Percentiles rank a stretch among this genome's conserved stretches.
Evolutionary conservation across 495 filamentous ascomycete species (phyloP).

Genomic region (Sordaria brevicollis): DNA sequence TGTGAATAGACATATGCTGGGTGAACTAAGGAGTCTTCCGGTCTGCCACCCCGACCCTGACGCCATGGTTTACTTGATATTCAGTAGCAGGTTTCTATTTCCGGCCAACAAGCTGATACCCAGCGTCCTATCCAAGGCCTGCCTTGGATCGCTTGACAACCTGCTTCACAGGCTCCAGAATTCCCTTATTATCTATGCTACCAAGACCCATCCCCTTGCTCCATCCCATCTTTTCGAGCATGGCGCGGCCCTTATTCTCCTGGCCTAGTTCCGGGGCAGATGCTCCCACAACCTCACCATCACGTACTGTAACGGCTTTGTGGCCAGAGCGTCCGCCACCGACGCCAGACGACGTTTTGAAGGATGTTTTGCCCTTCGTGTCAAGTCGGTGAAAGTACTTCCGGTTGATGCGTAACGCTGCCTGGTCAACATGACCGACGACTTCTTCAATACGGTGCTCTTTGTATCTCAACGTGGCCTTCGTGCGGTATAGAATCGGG

Average conservation of each 20-base stretch:
- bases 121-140: constrained; percentile 62
- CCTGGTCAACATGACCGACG: constrained; percentile 24
- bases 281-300: constrained; percentile 86
- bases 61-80: too few relatives aligned
- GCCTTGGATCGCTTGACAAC: constrained; percentile 78
- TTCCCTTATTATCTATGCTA: constrained; percentile 73
- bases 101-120: neutral
- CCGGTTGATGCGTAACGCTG: constrained; percentile 30
- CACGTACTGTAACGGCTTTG: constrained; percentile 50
- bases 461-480: constrained; percentile 44
- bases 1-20: too few relatives aligned
- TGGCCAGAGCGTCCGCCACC: constrained; percentile 12
- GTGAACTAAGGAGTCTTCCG: too few relatives aligned
- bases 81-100: neutral
- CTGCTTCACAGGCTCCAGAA: constrained; percentile 75
- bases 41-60: too few relatives aligned
- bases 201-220: constrained; percentile 80
- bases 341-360: constrained; percentile 4
- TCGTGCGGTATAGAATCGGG: constrained; percentile 67
- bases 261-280: constrained; percentile 72
- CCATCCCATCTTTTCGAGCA: constrained; percentile 99
- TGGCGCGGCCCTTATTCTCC: constrained; percentile 74
- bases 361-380: constrained; percentile 27
- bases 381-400: constrained; percentile 38
- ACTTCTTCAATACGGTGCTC: constrained; percentile 30